Percentiles rank a stretch among this genome's conserved stretches.
phyloP scores from a whole-genome alignment of 306 rosid species.

The Glycine tomentella region DNA sequence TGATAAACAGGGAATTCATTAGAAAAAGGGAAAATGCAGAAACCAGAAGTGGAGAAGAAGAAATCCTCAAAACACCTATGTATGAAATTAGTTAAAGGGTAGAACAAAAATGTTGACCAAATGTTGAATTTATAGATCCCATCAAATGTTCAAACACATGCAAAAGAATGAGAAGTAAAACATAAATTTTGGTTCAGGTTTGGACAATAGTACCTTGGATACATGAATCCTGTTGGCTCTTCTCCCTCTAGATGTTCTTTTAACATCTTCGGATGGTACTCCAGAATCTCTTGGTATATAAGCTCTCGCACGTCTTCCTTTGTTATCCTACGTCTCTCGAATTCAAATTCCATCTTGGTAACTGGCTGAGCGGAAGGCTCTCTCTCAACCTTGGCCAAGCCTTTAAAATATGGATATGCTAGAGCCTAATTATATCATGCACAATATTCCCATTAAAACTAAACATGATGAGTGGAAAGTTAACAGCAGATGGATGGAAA shows the following conservation, averaged over 20 bases:
- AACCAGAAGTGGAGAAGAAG: neutral
- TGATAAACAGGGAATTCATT: slow-evolving; percentile 8
- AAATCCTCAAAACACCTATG: neutral
- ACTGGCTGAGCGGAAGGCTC: slow-evolving; percentile 91
- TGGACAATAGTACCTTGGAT: slow-evolving; percentile 69
- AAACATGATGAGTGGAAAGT: neutral
- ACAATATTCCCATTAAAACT: slow-evolving; percentile 26
- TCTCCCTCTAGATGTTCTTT: slow-evolving; percentile 83
- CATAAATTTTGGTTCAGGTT: neutral
- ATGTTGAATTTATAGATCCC: slow-evolving; percentile 11
- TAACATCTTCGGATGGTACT: slow-evolving; percentile 91
- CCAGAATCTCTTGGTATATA: slow-evolving; percentile 80
- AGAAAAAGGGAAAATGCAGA: slow-evolving; percentile 7
- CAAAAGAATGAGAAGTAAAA: slow-evolving; percentile 10
- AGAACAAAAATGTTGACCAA: neutral
- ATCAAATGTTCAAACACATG: neutral
- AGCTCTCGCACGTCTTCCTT: slow-evolving; percentile 91
- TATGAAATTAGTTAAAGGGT: slow-evolving; percentile 17
- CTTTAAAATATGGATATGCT: slow-evolving; percentile 87
- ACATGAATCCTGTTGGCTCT: slow-evolving; percentile 85
- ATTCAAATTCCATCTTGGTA: slow-evolving; percentile 95
- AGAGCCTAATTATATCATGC: slow-evolving; percentile 64
- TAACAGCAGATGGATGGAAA: slow-evolving; percentile 25
- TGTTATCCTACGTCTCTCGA: slow-evolving; percentile 44
- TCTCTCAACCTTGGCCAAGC: slow-evolving; percentile 90